These are phyloP conservation scores for Eucalyptus curtisii DNA, from an alignment of 345 rosid species.

Conservation along the genomic window DNA sequence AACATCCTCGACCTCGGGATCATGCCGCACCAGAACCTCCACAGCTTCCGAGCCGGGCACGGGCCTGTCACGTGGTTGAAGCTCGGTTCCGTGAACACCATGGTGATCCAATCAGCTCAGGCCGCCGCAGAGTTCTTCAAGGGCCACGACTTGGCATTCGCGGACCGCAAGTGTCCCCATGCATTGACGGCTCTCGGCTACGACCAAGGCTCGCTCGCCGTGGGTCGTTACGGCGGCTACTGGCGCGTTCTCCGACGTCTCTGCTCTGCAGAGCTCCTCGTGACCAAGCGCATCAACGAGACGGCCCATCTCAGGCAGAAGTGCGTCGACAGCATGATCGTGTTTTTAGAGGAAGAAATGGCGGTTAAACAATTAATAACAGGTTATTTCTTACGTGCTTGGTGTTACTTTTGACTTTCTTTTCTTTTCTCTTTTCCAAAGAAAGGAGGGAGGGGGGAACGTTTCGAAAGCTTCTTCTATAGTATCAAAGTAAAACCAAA, in stretches of 20 bases:
- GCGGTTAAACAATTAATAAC: not conserved
- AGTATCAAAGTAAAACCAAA: not conserved
- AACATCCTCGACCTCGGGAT: not conserved
- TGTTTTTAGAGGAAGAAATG: not conserved
- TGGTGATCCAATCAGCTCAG: slow-evolving; percentile 8
- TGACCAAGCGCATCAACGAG: not conserved
- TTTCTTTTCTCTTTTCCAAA: too few relatives aligned
- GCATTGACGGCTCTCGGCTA: not conserved
- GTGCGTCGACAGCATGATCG: not conserved
- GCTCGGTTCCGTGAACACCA: slow-evolving; percentile 1
- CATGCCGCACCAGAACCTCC: not conserved
- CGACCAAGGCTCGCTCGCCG: not conserved
- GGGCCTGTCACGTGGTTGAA: slow-evolving; percentile 2
- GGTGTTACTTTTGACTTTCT: not conserved
- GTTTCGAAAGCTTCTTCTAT: not conserved
- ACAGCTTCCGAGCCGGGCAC: not conserved
- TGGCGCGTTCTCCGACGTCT: not conserved
- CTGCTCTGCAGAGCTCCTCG: not conserved
- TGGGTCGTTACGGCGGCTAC: not conserved
- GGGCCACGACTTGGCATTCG: not conserved
- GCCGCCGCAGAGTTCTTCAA: slow-evolving; percentile 6
- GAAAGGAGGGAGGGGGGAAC: not conserved
- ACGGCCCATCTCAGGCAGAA: not conserved
- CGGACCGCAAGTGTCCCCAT: not conserved
- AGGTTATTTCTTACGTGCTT: not conserved